Evolutionary conservation across 345 rosid species (phyloP), one percentile per base, ranked within the genome.

Genomic region (Kandelia obovata): DNA sequence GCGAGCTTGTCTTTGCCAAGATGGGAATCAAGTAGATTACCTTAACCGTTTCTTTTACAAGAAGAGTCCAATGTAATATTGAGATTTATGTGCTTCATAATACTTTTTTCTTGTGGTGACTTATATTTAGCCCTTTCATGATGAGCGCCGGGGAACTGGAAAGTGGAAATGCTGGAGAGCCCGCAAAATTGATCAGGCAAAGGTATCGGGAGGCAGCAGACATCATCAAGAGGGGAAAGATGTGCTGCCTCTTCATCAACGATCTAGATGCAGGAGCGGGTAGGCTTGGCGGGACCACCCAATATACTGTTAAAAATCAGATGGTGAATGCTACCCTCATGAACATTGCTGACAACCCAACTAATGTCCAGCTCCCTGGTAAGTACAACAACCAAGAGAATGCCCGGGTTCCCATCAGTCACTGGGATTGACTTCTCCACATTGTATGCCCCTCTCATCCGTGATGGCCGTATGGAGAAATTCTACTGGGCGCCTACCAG

Each of bases 241-340:
- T 85, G 84, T 85, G 87, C 65, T 81, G 85, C 67, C 84, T 85
- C 53, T 85, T 83, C 57, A 79, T 85, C 49, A 83, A 85, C 0
- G 89, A 83, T 71, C 80, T 85, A 10, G 87, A 85, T 58, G 87
- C 85, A 1, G 87, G 87, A 51, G 89, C 89, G 0, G 85, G 87
- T 26, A 79, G 89, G 67, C 70, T 85, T 3, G 87, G 89, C 21
- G 82, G 87, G 35, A 81, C 89, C 52, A 83, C 87, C 7, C 87
- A 85, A 43, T 85, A 79, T 75, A 83, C 87, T 0, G 85, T 83
- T 72, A 83, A 83, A 69, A 85, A 85, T 37, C 89, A 83, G 67
- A 86, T 83, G 89, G 89, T 86, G 58, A 86, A 86, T 64, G 89
- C 89, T 51, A 86, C 86, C 17, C 83, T 86, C 47, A 82, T 86